Evolutionary conservation across 2,329 filamentous ascomycete genomes (phyloP), one percentile per base, ranked within the genome.

Genomic region (Colletotrichum kahawae): DNA sequence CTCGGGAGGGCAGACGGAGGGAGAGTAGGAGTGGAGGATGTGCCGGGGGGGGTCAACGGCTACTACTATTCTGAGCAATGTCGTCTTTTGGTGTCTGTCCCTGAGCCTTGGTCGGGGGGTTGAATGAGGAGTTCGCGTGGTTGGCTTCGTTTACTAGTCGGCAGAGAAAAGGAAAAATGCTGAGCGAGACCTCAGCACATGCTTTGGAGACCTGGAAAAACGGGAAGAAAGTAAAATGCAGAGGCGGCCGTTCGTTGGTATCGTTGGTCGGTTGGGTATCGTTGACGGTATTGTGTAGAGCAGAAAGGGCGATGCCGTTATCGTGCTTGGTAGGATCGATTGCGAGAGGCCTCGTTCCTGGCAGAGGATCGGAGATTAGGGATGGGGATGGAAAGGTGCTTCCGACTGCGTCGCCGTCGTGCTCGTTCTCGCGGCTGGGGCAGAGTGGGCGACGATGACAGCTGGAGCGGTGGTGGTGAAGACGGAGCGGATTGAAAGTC

Each of bases 401-500:
- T 54, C 54, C 59, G 72, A 38, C 56, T 59, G 62, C 33, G 67
- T 48, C 33, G 67, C 56, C 69, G 18, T 56, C 18, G 62, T 63
- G 63, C 48, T 38, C 67, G 13, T 29, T 48, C 48, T 38, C 60
- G 29, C 13, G 34, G 56, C 60, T 27, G 38, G 21, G 21, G 34
- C 27, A 59, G 38, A 71, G 33, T 21, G 48, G n/a, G 43, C 67
- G 67, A 38, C 24, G 16, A 54, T 21, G 43, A 57, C 34, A 36
- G 65, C 36, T 54, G 57, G 13, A 70, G 57, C 57, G 57, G 57
- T 51, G 36, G 59, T 79, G 43, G 43, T 51, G 77, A 80, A 82
- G 77, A 77, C 74, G 75, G 79, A 78, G 74, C 81, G 82, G 77
- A 75, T 82, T 76, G 79, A 81, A 67, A 67, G 21, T 75, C 68